Evolutionary conservation across 2,329 filamentous ascomycete genomes (phyloP), one percentile per base, ranked within the genome.

Genomic region (Curvularia verruculosa): DNA sequence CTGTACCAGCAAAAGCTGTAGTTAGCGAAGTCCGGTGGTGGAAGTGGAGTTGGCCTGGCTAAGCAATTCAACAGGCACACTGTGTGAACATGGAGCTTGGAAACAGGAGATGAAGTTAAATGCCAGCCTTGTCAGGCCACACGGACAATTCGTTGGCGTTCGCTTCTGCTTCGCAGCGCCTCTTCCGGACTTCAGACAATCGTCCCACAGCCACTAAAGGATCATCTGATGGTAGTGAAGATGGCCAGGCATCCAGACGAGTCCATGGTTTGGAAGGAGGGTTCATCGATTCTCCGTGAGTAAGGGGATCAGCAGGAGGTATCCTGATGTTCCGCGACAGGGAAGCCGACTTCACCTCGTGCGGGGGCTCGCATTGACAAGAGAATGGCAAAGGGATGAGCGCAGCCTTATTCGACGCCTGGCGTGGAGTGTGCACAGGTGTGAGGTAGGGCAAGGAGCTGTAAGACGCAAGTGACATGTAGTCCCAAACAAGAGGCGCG

Each of bases 1-100:
- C 34, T n/a, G 34, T 7, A 36, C 2, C 34, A 15, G 15, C 12
- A n/a, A 18, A 36, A n/a, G 48, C 49, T 50, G 53, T 53, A 24
- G 51, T 29, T 54, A 45, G 49, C 56, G 56, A 61, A 63, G 60
- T 61, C 60, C 58, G 63, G 48, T 56, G 10, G 23, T 21, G 13
- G 31, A 29, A 9, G 18, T 21, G n/a, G 31, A 37, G 28, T 24
- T 31, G 31, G 24, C 7, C 19, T 15, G 28, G 13, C 40, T 40
- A 31, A 51, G 5, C 19, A 13, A 40, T 15, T 15, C 21, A 45
- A 41, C 46, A 23, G 46, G 43, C 45, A 26, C 45, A 40, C 12
- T 23, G 28, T 36, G 52, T 51, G 39, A 28, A 47, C 19, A 39
- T 19, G 43, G 46, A 41, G 54, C 15, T 43, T 44, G 29, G 24